These are phyloP conservation scores for Cerioporus squamosus DNA, from an alignment of 1,284 basidiomycete species.

Conservation along the genomic window DNA sequence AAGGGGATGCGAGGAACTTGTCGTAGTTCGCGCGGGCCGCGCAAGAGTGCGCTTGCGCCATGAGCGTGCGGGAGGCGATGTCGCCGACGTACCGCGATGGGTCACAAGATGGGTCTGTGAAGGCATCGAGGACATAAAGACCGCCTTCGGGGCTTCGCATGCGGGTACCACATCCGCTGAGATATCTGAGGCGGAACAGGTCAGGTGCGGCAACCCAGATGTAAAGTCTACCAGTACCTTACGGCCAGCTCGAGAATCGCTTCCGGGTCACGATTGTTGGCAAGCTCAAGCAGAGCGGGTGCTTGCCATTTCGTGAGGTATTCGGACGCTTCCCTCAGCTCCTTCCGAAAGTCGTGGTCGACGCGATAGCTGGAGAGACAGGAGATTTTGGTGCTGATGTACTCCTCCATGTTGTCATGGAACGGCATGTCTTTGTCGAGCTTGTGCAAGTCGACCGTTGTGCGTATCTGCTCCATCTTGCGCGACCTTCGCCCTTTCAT, in stretches of 20 bases:
- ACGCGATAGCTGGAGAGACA: neutral
- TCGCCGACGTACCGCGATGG: neutral
- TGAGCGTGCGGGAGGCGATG: neutral
- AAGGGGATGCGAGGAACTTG: neutral
- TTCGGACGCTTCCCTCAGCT: neutral
- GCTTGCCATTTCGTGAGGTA: neutral
- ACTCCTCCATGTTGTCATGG: neutral
- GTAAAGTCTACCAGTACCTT: too few relatives aligned
- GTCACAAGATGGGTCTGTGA: neutral
- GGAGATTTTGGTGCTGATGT: neutral
- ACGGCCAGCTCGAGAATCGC: neutral
- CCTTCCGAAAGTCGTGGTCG: neutral
- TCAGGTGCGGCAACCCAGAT: too few relatives aligned
- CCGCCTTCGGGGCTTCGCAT: neutral
- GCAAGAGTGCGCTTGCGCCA: neutral
- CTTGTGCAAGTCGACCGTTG: neutral
- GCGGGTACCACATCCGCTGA: neutral
- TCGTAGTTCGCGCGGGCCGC: neutral
- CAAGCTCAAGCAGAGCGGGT: neutral
- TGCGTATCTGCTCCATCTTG: neutral
- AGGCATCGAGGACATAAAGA: neutral
- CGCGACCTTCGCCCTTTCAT: too few relatives aligned
- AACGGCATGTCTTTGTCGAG: neutral
- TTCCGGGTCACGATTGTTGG: neutral
- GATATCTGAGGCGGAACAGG: neutral